These are phyloP conservation scores for Alternaria sp. DNA, from an alignment of 2,329 filamentous ascomycete genomes.

Conservation along the genomic window DNA sequence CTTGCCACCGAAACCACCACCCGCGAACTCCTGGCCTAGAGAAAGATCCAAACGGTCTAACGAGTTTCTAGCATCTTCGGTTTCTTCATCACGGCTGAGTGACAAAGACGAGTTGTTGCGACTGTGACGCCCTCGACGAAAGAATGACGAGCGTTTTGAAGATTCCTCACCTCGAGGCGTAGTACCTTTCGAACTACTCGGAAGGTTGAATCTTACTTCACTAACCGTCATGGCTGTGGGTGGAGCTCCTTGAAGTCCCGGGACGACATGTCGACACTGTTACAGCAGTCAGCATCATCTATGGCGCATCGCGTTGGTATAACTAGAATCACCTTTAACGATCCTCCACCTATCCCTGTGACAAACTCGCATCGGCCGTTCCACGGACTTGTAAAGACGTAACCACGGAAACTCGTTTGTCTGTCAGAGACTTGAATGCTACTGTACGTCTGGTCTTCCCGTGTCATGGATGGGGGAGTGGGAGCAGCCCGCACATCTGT, in stretches of 20 bases:
- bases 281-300: background rate
- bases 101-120: slow-evolving; percentile 42
- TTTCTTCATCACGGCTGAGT: slow-evolving; percentile 23
- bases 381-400: slow-evolving; percentile 87
- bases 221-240: slow-evolving; percentile 66
- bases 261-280: slow-evolving; percentile 73
- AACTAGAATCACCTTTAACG: slow-evolving; percentile 60
- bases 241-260: slow-evolving; percentile 51
- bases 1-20: slow-evolving; percentile 84
- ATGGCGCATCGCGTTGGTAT: background rate
- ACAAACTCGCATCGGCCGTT: slow-evolving; percentile 85
- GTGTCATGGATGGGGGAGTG: slow-evolving; percentile 29
- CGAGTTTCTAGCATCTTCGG: slow-evolving; percentile 38
- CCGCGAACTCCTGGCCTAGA: slow-evolving; percentile 82
- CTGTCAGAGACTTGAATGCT: slow-evolving; percentile 53
- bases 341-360: slow-evolving; percentile 78
- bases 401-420: slow-evolving; percentile 65
- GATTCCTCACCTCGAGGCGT: slow-evolving; percentile 42
- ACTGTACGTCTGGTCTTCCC: slow-evolving; percentile 38
- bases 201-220: slow-evolving; percentile 90
- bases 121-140: slow-evolving; percentile 40
- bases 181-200: slow-evolving; percentile 58
- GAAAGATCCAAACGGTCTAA: slow-evolving; percentile 71
- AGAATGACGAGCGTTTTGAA: slow-evolving; percentile 48
- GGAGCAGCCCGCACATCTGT: slow-evolving; percentile 23